Percentiles rank a stretch among this genome's conserved stretches.
phyloP scores from a whole-genome alignment of 805 yeast genomes.

The Metschnikowia cubensis region DNA sequence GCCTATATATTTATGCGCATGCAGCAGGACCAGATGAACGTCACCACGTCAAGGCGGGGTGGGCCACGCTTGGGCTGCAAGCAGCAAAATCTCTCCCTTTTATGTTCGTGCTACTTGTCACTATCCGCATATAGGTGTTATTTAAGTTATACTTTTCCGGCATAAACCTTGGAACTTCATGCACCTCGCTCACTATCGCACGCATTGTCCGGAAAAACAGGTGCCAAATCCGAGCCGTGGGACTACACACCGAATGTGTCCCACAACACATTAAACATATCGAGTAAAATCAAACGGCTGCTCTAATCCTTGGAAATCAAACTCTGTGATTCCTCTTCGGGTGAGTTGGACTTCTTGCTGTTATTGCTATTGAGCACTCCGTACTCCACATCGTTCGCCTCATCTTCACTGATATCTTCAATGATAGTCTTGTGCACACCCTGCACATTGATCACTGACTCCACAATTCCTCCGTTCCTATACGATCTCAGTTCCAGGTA shows the following conservation, averaged over 20 bases:
- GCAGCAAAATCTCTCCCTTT: too few relatives aligned
- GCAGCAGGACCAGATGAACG: too few relatives aligned
- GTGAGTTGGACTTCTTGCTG: slow-evolving; percentile 9
- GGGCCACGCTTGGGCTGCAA: too few relatives aligned
- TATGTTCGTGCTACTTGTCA: not conserved
- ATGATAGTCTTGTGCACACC: slow-evolving; percentile 86
- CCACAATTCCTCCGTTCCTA: slow-evolving; percentile 66
- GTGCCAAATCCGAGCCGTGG: not conserved
- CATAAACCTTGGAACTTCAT: not conserved
- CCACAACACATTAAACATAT: not conserved
- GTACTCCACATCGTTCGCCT: slow-evolving; percentile 23
- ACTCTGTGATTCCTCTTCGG: slow-evolving; percentile 17
- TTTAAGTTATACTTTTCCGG: not conserved
- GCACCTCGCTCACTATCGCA: not conserved
- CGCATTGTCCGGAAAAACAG: not conserved
- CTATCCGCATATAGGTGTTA: not conserved
- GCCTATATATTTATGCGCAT: too few relatives aligned
- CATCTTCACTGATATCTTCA: slow-evolving; percentile 54
- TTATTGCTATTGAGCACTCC: slow-evolving; percentile 9
- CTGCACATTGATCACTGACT: slow-evolving; percentile 74
- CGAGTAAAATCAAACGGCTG: not conserved
- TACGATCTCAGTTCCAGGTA: slow-evolving; percentile 35
- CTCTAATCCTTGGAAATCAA: slow-evolving; percentile 10
- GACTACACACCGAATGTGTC: not conserved
- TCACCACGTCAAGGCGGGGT: too few relatives aligned